A percentile compares a stretch with the other conserved stretches of the same genome.
phyloP scores from a whole-genome alignment of 2,329 filamentous ascomycete genomes.

The Polychaeton citri region DNA sequence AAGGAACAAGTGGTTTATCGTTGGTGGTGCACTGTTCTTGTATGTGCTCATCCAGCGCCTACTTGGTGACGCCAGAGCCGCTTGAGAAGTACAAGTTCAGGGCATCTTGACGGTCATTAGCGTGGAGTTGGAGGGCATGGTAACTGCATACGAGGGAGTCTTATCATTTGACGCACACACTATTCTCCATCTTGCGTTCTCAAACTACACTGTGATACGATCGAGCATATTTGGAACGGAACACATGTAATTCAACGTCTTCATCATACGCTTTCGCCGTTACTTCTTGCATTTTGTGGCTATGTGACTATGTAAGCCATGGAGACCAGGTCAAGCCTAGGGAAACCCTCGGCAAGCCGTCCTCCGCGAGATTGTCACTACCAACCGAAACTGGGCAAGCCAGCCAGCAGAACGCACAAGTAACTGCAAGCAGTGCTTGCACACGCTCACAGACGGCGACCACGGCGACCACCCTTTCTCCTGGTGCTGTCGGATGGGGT shows the following conservation, averaged over 20 bases:
- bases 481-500: slow-evolving; percentile 98
- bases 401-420: background rate
- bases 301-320: slow-evolving; percentile 10
- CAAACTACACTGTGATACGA: too few species aligned
- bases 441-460: slow-evolving; percentile 79
- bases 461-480: slow-evolving; percentile 99
- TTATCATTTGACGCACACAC: too few species aligned
- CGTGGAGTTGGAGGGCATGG: slow-evolving; percentile 9
- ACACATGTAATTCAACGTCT: too few species aligned
- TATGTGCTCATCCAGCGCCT: slow-evolving; percentile 75
- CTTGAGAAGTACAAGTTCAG: background rate
- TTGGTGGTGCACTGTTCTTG: slow-evolving; percentile 56
- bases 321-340: slow-evolving; percentile 21
- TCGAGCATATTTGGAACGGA: too few species aligned
- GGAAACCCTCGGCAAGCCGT: slow-evolving; percentile 15
- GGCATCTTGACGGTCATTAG: slow-evolving; percentile 5
- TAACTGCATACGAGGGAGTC: slow-evolving; percentile 1
- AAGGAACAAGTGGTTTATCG: slow-evolving; percentile 64
- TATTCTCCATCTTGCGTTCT: too few species aligned
- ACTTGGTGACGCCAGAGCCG: slow-evolving; percentile 37
- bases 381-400: background rate
- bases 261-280: too few species aligned
- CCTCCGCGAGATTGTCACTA: slow-evolving; percentile 25
- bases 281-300: slow-evolving; percentile 2
- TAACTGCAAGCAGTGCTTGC: slow-evolving; percentile 2